Evolutionary conservation across 768 basidiomycete species (phyloP).

Genomic region (Boletus speciosus): DNA sequence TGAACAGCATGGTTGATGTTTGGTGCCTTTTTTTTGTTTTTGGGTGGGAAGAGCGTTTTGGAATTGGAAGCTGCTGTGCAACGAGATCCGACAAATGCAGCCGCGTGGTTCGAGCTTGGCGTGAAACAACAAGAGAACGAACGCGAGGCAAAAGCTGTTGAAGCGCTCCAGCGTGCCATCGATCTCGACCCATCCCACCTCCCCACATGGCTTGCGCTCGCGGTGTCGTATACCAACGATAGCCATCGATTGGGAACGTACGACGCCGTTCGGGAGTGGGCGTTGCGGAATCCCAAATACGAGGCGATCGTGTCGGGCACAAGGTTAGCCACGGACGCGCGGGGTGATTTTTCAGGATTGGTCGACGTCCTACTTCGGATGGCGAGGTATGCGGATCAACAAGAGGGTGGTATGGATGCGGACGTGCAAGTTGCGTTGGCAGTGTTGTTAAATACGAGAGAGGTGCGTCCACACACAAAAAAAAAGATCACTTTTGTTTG

Average conservation of each 20-base stretch:
- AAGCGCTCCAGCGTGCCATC: constrained; percentile 76
- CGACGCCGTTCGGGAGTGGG: constrained; percentile 84
- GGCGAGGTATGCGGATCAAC: constrained; percentile 51
- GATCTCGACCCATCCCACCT: constrained; percentile 76
- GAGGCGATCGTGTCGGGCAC: constrained; percentile 40
- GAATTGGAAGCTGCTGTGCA: constrained; percentile 90
- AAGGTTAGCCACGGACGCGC: constrained; percentile 27
- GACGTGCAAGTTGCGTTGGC: constrained; percentile 95
- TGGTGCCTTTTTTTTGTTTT: constrained; percentile 1
- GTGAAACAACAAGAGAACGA: constrained; percentile 99
- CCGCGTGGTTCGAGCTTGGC: constrained; percentile 88
- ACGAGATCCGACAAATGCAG: constrained; percentile 62
- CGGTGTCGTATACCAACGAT: constrained; percentile 91
- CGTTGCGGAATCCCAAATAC: constrained; percentile 55
- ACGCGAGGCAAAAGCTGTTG: constrained; percentile 84
- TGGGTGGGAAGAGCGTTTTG: constrained; percentile 63
- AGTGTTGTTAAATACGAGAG: constrained; percentile 87
- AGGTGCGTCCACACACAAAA: constrained; percentile 46
- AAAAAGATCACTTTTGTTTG: neutral
- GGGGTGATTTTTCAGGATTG: constrained; percentile 44
- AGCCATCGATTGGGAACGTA: constrained; percentile 70
- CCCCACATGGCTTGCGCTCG: constrained; percentile 85
- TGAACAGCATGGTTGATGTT: constrained; percentile 16
- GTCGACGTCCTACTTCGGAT: constrained; percentile 79
- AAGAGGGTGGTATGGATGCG: constrained; percentile 69